A percentile compares a stretch with the other conserved stretches of the same genome.
Evolutionary conservation across 129 eudicot species (phyloP).

Genomic region (Tagetes erecta): DNA sequence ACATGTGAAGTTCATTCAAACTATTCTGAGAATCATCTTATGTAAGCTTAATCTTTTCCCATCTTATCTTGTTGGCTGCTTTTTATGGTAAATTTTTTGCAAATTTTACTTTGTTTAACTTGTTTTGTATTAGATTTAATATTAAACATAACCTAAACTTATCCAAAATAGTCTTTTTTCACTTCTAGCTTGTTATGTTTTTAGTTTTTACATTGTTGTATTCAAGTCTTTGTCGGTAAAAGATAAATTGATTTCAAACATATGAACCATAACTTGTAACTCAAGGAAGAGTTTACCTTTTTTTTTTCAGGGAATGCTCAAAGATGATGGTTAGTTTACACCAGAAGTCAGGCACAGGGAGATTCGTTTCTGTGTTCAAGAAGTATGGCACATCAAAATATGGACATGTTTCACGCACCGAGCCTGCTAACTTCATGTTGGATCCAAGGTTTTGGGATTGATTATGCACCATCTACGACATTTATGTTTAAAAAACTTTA

Average conservation of each 20-base stretch:
- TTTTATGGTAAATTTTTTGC: background rate
- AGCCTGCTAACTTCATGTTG: conserved; percentile 71
- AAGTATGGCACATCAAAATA: conserved; percentile 72
- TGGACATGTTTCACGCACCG: conserved; percentile 58
- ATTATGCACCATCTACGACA: conserved; percentile 13
- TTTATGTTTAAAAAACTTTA: background rate
- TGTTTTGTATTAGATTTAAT: no score
- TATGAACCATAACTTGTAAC: background rate
- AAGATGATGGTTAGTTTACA: conserved; percentile 67
- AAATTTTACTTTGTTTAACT: background rate
- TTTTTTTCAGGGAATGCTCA: conserved; percentile 66
- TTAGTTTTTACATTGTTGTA: background rate
- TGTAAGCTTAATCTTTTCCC: conserved; percentile 40
- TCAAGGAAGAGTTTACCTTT: background rate
- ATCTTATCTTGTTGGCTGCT: background rate
- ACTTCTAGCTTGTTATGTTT: background rate
- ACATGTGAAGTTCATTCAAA: conserved; percentile 58
- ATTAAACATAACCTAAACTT: background rate
- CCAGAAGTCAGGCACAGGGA: conserved; percentile 67
- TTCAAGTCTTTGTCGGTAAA: background rate
- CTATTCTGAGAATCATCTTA: conserved; percentile 57
- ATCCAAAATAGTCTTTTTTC: background rate
- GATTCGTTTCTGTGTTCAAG: conserved; percentile 62
- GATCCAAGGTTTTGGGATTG: conserved; percentile 36
- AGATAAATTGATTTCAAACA: background rate